phyloP scores from a whole-genome alignment of 306 rosid species.

The Dicorynia guianensis region DNA sequence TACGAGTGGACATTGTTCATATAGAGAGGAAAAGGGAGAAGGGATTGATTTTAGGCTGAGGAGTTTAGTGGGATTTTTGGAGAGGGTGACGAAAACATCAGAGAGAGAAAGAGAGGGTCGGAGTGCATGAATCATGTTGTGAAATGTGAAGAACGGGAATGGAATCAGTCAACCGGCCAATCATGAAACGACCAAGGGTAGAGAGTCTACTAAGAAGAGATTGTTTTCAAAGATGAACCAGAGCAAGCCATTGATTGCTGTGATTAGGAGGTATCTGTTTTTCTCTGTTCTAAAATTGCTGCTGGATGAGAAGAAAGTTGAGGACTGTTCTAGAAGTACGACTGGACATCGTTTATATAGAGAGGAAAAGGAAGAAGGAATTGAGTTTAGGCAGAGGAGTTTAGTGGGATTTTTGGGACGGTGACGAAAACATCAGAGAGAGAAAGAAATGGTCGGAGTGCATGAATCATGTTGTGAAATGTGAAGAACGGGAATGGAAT shows the following conservation, averaged over 20 bases:
- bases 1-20: not conserved
- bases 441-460: not conserved
- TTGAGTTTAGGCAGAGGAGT: too few species aligned
- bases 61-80: too few species aligned
- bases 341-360: conserved; percentile 9
- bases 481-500: not conserved
- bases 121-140: not conserved
- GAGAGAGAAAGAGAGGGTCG: conserved; percentile 12
- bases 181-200: not conserved
- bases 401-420: too few species aligned
- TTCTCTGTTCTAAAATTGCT: not conserved
- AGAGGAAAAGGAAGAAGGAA: too few species aligned
- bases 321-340: not conserved
- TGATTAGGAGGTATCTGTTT: not conserved
- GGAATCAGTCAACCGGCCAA: conserved; percentile 19
- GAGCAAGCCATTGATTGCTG: conserved; percentile 51
- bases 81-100: too few species aligned
- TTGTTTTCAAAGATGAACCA: conserved; percentile 40
- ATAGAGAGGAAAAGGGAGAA: not conserved
- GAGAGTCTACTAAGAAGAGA: conserved; percentile 13
- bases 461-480: conserved; percentile 6
- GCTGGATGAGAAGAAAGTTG: not conserved
- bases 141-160: not conserved
- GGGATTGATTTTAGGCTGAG: too few species aligned
- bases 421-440: not conserved